These are phyloP conservation scores for Zygotorulaspora mrakii DNA, from an alignment of 1,139 yeast species.

Conservation along the genomic window DNA sequence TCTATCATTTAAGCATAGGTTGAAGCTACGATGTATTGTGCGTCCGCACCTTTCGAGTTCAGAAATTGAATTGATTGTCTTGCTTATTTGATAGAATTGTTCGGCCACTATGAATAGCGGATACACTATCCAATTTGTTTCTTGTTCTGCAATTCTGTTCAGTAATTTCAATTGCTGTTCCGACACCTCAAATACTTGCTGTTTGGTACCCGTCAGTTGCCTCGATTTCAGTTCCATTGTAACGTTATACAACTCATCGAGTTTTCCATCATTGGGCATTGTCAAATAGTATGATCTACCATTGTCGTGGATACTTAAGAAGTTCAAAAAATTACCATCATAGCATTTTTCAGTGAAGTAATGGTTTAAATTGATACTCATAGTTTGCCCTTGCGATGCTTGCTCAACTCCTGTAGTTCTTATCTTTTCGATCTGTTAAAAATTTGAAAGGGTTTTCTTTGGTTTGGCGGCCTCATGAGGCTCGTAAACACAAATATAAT, in stretches of 20 bases:
- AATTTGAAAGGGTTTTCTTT: neutral
- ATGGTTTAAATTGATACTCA: constrained; percentile 12
- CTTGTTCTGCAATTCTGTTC: constrained; percentile 60
- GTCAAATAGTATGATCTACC: constrained; percentile 13
- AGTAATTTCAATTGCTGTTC: constrained; percentile 46
- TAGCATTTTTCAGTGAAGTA: constrained; percentile 20
- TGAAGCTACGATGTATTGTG: constrained; percentile 67
- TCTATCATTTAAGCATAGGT: constrained; percentile 75
- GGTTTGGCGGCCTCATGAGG: constrained; percentile 1
- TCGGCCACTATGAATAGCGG: constrained; percentile 54
- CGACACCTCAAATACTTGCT: constrained; percentile 38
- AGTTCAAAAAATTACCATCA: constrained; percentile 19
- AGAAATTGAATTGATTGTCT: neutral
- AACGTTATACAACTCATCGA: constrained; percentile 12
- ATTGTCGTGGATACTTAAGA: constrained; percentile 14
- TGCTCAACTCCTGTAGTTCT: neutral
- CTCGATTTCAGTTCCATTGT: constrained; percentile 16
- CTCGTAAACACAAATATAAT: neutral
- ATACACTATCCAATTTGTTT: constrained; percentile 63
- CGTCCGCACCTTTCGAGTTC: constrained; percentile 54
- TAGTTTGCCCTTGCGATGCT: constrained; percentile 1
- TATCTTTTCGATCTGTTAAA: neutral
- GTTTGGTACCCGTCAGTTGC: constrained; percentile 20
- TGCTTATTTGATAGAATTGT: constrained; percentile 45
- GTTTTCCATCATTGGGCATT: constrained; percentile 12